Evolutionary conservation across 371 early-diverging fungal species (phyloP).

Genomic region (Mortierella sp.): DNA sequence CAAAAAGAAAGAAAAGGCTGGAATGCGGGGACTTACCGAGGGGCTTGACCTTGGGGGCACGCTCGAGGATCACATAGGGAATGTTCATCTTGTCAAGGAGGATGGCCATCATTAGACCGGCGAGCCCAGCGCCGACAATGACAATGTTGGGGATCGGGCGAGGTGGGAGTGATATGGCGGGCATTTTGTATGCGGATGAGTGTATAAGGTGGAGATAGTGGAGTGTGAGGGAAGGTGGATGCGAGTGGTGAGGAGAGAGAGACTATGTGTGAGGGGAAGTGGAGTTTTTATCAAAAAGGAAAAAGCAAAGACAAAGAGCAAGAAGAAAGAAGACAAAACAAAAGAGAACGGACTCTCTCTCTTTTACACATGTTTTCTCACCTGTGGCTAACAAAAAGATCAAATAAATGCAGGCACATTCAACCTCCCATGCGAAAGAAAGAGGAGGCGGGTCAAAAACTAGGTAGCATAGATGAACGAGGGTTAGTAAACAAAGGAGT

Average conservation of each 20-base stretch:
- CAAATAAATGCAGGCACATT: no score
- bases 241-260: no score
- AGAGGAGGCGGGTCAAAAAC: no score
- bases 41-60: constrained; percentile 17
- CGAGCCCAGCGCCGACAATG: constrained; percentile 32
- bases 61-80: constrained; percentile 26
- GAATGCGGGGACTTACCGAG: constrained; percentile 8
- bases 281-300: neutral
- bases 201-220: neutral
- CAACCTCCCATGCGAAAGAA: no score
- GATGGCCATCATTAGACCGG: constrained; percentile 19
- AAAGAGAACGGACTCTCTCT: no score
- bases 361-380: no score
- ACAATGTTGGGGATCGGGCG: neutral
- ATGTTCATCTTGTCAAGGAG: constrained; percentile 22
- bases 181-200: neutral
- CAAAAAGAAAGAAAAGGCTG: neutral
- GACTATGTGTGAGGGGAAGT: no score
- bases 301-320: neutral
- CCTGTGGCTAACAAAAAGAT: no score
- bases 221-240: neutral
- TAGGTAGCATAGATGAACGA: no score
- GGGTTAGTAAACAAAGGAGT: no score
- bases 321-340: no score
- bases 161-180: neutral